These are phyloP conservation scores for Lathyrus tuberosus DNA, from an alignment of 306 rosid species.

Conservation along the genomic window DNA sequence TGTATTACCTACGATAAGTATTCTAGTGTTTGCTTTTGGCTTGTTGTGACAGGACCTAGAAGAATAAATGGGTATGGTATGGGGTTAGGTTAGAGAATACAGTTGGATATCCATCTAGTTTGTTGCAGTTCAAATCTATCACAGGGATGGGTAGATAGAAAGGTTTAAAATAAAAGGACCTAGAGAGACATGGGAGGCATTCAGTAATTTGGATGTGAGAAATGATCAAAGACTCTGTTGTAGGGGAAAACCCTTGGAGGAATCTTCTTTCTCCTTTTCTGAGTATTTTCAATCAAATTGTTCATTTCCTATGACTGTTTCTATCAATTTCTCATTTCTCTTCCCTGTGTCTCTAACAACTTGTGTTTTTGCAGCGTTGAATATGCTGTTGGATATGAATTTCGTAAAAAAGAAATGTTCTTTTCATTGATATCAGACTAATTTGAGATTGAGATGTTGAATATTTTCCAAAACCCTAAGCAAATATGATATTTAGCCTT, in stretches of 20 bases:
- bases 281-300: not conserved
- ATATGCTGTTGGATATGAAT: not conserved
- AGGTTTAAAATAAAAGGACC: not conserved
- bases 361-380: not conserved
- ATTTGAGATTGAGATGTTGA: conserved; percentile 19
- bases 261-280: not conserved
- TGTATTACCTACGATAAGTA: not conserved
- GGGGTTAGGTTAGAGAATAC: not conserved
- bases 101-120: not conserved
- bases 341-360: not conserved
- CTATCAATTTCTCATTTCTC: not conserved
- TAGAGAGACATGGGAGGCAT: not conserved
- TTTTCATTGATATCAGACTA: conserved; percentile 8
- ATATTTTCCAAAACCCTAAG: conserved; percentile 8
- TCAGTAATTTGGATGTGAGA: not conserved
- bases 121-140: conserved; percentile 1
- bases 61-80: not conserved
- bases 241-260: not conserved
- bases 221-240: not conserved
- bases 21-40: not conserved
- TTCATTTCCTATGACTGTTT: conserved; percentile 1
- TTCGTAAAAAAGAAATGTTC: not conserved
- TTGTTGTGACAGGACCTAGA: not conserved
- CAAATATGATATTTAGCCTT: conserved; percentile 11
- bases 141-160: not conserved